phyloP scores from a whole-genome alignment of 2,329 filamentous ascomycete species.

The Trichoderma endophyticum region DNA sequence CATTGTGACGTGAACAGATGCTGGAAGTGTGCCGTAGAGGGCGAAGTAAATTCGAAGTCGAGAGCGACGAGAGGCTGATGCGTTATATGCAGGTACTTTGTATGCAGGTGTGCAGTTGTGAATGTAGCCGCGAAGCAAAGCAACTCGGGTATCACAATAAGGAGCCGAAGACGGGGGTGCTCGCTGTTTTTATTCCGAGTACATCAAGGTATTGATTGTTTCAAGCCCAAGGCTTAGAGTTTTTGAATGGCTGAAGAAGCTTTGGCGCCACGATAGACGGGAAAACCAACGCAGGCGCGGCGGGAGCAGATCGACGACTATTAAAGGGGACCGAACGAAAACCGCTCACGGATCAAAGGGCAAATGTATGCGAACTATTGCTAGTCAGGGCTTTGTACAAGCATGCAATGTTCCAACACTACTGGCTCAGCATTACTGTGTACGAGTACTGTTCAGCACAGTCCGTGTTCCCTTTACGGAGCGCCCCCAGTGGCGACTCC shows the following conservation, averaged over 20 bases:
- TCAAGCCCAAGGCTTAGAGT: not conserved
- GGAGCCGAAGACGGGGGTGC: not conserved
- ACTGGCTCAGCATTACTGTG: not conserved
- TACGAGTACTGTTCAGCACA: not conserved
- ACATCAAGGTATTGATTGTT: not conserved
- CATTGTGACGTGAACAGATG: constrained; percentile 30
- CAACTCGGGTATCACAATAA: not conserved
- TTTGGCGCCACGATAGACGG: constrained; percentile 9
- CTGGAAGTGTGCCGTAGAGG: not conserved
- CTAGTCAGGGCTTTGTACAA: constrained; percentile 3
- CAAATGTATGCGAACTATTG: constrained; percentile 10
- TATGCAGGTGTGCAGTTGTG: not conserved
- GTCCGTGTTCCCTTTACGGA: constrained; percentile 1
- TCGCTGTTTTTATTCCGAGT: not conserved
- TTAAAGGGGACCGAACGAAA: constrained; percentile 12
- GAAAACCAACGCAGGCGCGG: constrained; percentile 8
- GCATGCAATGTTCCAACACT: not conserved
- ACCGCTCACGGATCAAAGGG: constrained; percentile 11
- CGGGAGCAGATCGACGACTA: constrained; percentile 16
- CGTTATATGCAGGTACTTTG: not conserved
- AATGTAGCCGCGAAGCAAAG: not conserved
- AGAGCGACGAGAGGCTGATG: not conserved
- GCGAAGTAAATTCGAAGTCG: not conserved
- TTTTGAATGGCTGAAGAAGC: constrained; percentile 10
- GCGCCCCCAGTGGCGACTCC: constrained; percentile 14